Base-by-base conservation (phyloP, 2,329 filamentous ascomycete genomes). In the Cladosporium sp. region DNA sequence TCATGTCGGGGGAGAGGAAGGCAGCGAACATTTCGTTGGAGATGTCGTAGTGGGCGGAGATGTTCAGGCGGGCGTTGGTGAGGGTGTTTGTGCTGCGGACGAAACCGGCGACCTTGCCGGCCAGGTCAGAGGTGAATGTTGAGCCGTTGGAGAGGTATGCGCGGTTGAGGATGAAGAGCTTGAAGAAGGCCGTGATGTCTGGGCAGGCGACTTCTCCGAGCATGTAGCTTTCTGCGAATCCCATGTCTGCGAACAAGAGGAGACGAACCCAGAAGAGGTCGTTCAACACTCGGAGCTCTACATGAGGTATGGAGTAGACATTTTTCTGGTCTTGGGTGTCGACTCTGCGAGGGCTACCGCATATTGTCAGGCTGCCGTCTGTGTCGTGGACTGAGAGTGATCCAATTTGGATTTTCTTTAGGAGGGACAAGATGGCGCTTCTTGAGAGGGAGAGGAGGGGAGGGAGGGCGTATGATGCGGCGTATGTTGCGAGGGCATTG, bases 11-110 rank as follows among this genome's bases (percentile, higher is more conserved):
- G 0, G 83, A 86, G 22, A 88, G 72, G 57, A 88, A 88, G 0
- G 84, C 82, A 5, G 83, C 81, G 59, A 88, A 88, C 82, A 88
- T 86, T 51, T 83, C 81, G 60, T 88, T 88, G 56, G 80, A 83
- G 54, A 88, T 85, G 59, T 89, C 85, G 63, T 89, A 89, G 57
- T 89, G 85, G 4, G 84, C 83, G 2, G 78, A 78, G 46, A 86
- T 82, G 61, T 89, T 87, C 38, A 86, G 71, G 9, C 80, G 73
- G 9, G 83, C 78, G 51, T 73, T 75, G 49, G 69, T 67, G 13
- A 75, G 68, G 18, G 72, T 74, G 59, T 75, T 75, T 38, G 69
- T 73, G 38, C 68, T 64, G 41, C 72, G 64, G 12, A 73, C 56
- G 30, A 86, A 62, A 41, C 76, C 78, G 3, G 80, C 77, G 35